Evolutionary conservation across 306 rosid species (phyloP).

Genomic region (Vicia sativa): DNA sequence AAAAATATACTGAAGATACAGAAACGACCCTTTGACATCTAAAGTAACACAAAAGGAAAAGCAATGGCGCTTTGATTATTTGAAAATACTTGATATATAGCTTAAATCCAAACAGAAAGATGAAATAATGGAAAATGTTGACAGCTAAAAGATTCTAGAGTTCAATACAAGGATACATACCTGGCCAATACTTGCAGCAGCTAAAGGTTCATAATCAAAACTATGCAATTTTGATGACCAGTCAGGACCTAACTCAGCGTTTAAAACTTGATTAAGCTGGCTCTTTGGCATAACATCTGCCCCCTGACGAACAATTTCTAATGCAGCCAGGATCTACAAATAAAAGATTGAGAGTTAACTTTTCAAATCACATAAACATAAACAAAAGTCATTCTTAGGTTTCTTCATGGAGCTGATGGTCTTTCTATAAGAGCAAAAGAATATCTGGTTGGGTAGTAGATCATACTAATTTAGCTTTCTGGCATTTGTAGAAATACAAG

Average conservation of each 20-base stretch:
- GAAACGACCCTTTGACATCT: no score
- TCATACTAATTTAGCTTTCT: slow-evolving; percentile 3
- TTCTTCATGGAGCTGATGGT: slow-evolving; percentile 29
- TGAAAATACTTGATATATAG: no score
- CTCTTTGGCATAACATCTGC: slow-evolving; percentile 94
- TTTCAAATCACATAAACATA: slow-evolving; percentile 19
- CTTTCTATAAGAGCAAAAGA: slow-evolving; percentile 15
- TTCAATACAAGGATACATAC: slow-evolving; percentile 45
- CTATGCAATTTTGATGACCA: slow-evolving; percentile 77
- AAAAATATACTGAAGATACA: no score
- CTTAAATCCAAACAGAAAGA: background rate
- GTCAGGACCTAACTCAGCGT: slow-evolving; percentile 75
- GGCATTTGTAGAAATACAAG: slow-evolving; percentile 31
- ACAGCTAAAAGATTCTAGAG: background rate
- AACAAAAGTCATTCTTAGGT: slow-evolving; percentile 17
- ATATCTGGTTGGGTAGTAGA: slow-evolving; percentile 26
- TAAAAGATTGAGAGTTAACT: slow-evolving; percentile 27
- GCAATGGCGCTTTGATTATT: no score
- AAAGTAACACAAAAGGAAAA: no score
- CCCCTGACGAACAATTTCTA: slow-evolving; percentile 95
- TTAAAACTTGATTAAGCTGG: slow-evolving; percentile 88
- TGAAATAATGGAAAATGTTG: slow-evolving; percentile 22
- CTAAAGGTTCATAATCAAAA: slow-evolving; percentile 91
- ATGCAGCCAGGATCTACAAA: slow-evolving; percentile 85
- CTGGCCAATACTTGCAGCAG: slow-evolving; percentile 99